phyloP scores from a whole-genome alignment of 2,329 filamentous ascomycete species.

The Fonsecaea monophora region DNA sequence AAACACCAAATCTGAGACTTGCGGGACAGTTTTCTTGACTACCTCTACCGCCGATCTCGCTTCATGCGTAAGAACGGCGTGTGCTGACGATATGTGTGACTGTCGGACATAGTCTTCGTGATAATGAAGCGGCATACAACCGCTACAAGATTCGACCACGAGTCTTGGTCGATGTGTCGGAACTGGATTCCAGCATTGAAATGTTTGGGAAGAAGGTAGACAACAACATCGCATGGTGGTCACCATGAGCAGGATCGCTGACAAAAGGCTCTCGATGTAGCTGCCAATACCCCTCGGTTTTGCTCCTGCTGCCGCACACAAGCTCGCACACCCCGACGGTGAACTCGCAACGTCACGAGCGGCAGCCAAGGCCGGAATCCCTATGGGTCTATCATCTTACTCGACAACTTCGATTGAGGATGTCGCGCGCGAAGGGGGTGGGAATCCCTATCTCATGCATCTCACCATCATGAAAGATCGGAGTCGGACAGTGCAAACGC shows the following conservation, averaged over 20 bases:
- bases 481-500: neutral
- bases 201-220: conserved; percentile 44
- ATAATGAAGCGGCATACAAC: neutral
- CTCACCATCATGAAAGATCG: neutral
- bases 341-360: conserved; percentile 59
- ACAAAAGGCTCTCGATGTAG: conserved; percentile 26
- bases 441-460: neutral
- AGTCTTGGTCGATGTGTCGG: conserved; percentile 50
- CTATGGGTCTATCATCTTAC: conserved; percentile 58
- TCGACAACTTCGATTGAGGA: conserved; percentile 55
- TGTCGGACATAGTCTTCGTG: neutral
- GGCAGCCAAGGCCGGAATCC: conserved; percentile 51
- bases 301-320: conserved; percentile 49
- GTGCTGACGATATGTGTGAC: too few species aligned
- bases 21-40: too few species aligned
- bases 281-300: conserved; percentile 47
- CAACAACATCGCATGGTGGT: too few species aligned
- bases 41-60: too few species aligned
- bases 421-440: conserved; percentile 51
- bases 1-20: too few species aligned
- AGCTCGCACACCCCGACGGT: conserved; percentile 48
- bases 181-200: conserved; percentile 46
- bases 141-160: conserved; percentile 52
- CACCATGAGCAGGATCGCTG: conserved; percentile 15
- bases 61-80: too few species aligned